Evolutionary conservation across 768 basidiomycete genomes (phyloP), one percentile per base, ranked within the genome.

Genomic region (Collybia mongolica): DNA sequence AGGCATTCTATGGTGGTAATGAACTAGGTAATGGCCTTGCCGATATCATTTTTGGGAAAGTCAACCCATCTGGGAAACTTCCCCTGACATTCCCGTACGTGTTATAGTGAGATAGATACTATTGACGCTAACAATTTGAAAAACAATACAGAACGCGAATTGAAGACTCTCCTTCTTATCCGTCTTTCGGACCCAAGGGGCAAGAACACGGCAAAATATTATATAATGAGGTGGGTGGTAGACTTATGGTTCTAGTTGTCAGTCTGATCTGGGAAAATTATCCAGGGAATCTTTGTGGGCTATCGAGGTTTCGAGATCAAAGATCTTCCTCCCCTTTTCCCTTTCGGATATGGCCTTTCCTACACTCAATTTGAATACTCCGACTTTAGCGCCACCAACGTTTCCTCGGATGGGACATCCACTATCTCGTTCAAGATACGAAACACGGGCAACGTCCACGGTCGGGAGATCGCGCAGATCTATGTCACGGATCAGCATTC

Each of bases 291-390:
- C 32, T 79, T 73, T 51, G 76, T 77, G 18, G 80, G 79, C 28
- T 83, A 83, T 60, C 71, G 77, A 51, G 67, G 74, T 45, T 82
- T 78, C 59, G 73, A 80, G 51, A 68, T 70, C 35, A 65, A 67
- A 48, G 66, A 71, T 7, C 59, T 77, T 26, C 58, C 65, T 8
- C 74, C 81, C 15, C 68, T 77, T 19, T 82, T 81, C 61, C 71
- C 78, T 8, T 83, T 84, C 60, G 80, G 81, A 41, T 72, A 69
- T 59, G 84, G 84, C 15, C 73, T 86, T 17, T 81, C 80, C 0
- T 85, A 85, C 63, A 76, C 84, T 7, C 69, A 71, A 6, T 85
- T 84, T 62, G 65, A 73, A n/a, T 78, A 81, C 57, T 70, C 75
- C 12, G 60, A 67, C 43, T 66, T 82, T 42, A 44, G 58, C 17